These are phyloP conservation scores for Phanerodontia chrysosporium DNA, from an alignment of 768 basidiomycete genomes.

Conservation along the genomic window DNA sequence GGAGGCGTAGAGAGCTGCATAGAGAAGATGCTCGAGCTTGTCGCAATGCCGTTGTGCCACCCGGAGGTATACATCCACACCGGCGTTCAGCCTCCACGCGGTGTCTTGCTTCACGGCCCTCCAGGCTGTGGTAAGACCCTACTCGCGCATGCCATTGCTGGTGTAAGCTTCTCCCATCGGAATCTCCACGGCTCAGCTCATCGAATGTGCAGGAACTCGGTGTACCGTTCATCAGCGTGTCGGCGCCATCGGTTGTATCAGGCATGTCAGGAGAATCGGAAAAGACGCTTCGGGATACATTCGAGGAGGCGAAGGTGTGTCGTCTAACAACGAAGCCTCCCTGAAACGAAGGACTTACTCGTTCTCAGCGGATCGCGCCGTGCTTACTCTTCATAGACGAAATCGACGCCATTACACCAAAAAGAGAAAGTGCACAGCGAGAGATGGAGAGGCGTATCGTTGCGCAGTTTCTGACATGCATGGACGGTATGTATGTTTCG, in stretches of 20 bases:
- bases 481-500: constrained; percentile 73
- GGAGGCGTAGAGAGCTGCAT: constrained; percentile 85
- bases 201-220: constrained; percentile 66
- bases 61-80: constrained; percentile 95
- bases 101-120: constrained; percentile 90
- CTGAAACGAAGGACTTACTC: background rate
- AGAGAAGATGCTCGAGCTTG: constrained; percentile 93
- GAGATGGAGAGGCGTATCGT: constrained; percentile 99
- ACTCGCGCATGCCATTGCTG: constrained; percentile 91
- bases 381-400: constrained; percentile 96
- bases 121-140: constrained; percentile 97
- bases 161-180: constrained; percentile 51
- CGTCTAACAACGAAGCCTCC: background rate
- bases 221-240: constrained; percentile 89
- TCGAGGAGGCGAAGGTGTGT: constrained; percentile 91
- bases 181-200: background rate
- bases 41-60: constrained; percentile 91
- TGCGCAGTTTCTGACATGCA: constrained; percentile 95
- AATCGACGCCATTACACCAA: constrained; percentile 96
- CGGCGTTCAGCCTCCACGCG: constrained; percentile 87
- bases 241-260: constrained; percentile 92
- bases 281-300: constrained; percentile 92
- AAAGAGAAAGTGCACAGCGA: constrained; percentile 94
- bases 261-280: constrained; percentile 99
- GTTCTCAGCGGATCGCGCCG: constrained; percentile 73